A percentile compares a stretch with the other conserved stretches of the same genome.
Evolutionary conservation across 139 green algal genomes (phyloP).

Genomic region (Pseudopediastrum boryanum): DNA sequence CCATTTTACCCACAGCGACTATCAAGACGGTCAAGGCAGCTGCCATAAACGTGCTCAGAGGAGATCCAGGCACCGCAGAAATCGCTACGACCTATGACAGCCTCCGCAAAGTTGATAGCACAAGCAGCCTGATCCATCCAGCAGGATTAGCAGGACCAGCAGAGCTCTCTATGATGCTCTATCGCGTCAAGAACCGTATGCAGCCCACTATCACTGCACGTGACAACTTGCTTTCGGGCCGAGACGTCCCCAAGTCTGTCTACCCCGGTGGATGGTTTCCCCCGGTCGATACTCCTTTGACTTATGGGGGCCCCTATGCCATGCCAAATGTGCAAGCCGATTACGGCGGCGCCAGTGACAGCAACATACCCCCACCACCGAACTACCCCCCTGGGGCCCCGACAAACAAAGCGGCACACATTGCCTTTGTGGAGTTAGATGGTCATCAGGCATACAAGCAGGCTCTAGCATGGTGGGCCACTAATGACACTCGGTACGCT

Average conservation of each 20-base stretch:
- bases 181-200: not conserved
- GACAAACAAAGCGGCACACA: not conserved
- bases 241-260: too few species aligned
- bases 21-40: slow-evolving; percentile 7
- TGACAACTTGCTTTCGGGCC: slow-evolving; percentile 9
- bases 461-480: not conserved
- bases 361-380: too few species aligned
- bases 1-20: not conserved
- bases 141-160: slow-evolving; percentile 3
- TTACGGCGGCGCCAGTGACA: too few species aligned
- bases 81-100: slow-evolving; percentile 16
- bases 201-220: not conserved
- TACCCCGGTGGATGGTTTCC: not conserved
- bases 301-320: not conserved
- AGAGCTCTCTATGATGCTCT: slow-evolving; percentile 22
- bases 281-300: slow-evolving; percentile 6
- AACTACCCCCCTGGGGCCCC: too few species aligned
- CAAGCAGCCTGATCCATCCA: slow-evolving; percentile 27
- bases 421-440: slow-evolving; percentile 14
- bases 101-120: not conserved
- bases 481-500: not conserved
- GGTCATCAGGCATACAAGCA: slow-evolving; percentile 17
- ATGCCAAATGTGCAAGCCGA: slow-evolving; percentile 4
- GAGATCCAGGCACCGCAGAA: not conserved
- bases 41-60: slow-evolving; percentile 3